A percentile compares a stretch with the other conserved stretches of the same genome.
These are phyloP conservation scores for Saccharomycopsis microspora DNA, from an alignment of 805 yeast species.

Conservation along the genomic window DNA sequence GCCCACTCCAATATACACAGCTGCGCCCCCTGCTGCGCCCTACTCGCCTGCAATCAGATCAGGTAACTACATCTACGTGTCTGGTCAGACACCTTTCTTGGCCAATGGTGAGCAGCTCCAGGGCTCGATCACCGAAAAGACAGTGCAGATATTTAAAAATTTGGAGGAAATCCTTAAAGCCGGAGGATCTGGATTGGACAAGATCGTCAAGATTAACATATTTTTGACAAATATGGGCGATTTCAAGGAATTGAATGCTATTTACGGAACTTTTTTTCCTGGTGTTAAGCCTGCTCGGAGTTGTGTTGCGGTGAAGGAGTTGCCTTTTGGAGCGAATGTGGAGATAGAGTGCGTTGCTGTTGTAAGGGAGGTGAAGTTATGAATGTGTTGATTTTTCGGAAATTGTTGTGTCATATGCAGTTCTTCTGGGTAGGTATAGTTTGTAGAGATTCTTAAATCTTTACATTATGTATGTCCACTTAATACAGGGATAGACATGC, in stretches of 20 bases:
- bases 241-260: conserved; percentile 76
- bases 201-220: conserved; percentile 74
- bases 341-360: conserved; percentile 91
- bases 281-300: conserved; percentile 91
- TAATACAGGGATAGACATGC: too few species aligned
- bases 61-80: conserved; percentile 75
- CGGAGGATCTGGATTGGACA: conserved; percentile 72
- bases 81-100: conserved; percentile 92
- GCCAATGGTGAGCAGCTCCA: conserved; percentile 69
- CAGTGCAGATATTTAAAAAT: conserved; percentile 63
- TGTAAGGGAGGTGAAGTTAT: not conserved
- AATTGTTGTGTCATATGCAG: too few species aligned
- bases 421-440: too few species aligned
- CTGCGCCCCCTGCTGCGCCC: conserved; percentile 95
- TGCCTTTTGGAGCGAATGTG: conserved; percentile 78
- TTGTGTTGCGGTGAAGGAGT: conserved; percentile 85
- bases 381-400: too few species aligned
- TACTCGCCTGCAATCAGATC: conserved; percentile 94
- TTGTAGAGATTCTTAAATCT: too few species aligned
- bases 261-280: conserved; percentile 65
- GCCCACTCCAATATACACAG: conserved; percentile 21
- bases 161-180: conserved; percentile 65
- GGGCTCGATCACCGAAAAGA: conserved; percentile 65
- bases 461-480: too few species aligned
- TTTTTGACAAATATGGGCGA: conserved; percentile 84